A percentile compares a stretch with the other conserved stretches of the same genome.
Evolutionary conservation across 139 green algal genomes (phyloP).

Genomic region (Chlorella sorokiniana): DNA sequence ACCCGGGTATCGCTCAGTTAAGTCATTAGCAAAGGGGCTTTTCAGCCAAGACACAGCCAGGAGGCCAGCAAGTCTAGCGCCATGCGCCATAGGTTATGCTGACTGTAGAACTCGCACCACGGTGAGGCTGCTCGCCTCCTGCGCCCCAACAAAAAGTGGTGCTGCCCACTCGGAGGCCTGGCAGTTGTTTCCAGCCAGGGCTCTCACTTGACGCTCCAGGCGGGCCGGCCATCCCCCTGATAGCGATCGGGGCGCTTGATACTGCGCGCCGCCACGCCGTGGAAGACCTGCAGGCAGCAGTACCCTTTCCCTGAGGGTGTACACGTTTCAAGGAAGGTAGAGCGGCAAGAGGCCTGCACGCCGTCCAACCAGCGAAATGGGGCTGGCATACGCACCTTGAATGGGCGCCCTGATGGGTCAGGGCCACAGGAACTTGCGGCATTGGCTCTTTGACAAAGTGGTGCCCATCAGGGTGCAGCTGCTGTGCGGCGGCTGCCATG

Average conservation of each 20-base stretch:
- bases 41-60: no score
- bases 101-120: no score
- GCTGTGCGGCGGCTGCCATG: no score
- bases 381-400: conserved; percentile 14
- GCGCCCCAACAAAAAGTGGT: no score
- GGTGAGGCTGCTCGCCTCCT: no score
- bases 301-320: background rate
- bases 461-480: conserved; percentile 1
- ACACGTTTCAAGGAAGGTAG: background rate
- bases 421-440: conserved; percentile 6
- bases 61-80: no score
- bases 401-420: conserved; percentile 11
- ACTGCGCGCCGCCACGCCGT: conserved; percentile 14
- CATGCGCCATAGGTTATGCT: no score
- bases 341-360: no score
- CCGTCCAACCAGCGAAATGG: background rate
- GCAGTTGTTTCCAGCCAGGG: background rate
- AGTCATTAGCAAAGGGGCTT: no score
- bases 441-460: background rate
- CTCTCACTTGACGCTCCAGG: conserved; percentile 4
- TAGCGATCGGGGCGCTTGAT: conserved; percentile 5
- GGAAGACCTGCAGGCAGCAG: conserved; percentile 16
- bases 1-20: no score
- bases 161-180: no score
- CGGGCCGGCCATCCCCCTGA: conserved; percentile 16